Evolutionary conservation across 2,329 filamentous ascomycete genomes (phyloP).

Genomic region (Epichloe gansuensis): DNA sequence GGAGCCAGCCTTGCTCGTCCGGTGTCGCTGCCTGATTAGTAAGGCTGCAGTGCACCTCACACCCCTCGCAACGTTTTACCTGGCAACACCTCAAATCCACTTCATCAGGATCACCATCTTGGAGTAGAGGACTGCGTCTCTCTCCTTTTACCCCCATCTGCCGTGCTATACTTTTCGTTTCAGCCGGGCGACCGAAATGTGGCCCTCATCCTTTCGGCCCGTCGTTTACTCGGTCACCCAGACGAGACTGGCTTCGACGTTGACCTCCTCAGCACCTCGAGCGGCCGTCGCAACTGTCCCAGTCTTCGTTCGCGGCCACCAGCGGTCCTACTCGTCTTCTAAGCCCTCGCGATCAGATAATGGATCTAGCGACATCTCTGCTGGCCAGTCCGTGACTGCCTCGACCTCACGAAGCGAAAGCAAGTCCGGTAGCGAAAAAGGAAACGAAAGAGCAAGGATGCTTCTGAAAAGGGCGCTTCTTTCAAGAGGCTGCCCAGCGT

Average conservation of each 20-base stretch:
- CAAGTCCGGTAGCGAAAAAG: slow-evolving; percentile 37
- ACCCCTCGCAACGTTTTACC: slow-evolving; percentile 6
- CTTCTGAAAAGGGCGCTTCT: slow-evolving; percentile 29
- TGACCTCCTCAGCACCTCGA: slow-evolving; percentile 30
- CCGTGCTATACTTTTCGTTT: slow-evolving; percentile 3
- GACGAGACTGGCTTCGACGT: slow-evolving; percentile 29
- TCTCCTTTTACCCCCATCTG: slow-evolving; percentile 7
- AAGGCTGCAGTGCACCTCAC: slow-evolving; percentile 16
- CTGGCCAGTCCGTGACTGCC: slow-evolving; percentile 37
- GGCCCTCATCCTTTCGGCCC: slow-evolving; percentile 45
- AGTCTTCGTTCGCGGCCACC: slow-evolving; percentile 30
- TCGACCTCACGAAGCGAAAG: slow-evolving; percentile 30
- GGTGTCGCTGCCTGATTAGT: slow-evolving; percentile 20
- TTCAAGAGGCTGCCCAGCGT: slow-evolving; percentile 57
- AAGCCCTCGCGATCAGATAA: slow-evolving; percentile 51
- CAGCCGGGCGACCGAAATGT: slow-evolving; percentile 29
- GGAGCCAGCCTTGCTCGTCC: neutral
- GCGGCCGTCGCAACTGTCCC: slow-evolving; percentile 22
- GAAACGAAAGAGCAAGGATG: slow-evolving; percentile 46
- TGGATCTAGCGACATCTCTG: slow-evolving; percentile 37
- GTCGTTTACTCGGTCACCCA: slow-evolving; percentile 36
- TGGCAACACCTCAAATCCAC: slow-evolving; percentile 17
- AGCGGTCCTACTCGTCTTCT: slow-evolving; percentile 47
- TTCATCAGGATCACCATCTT: slow-evolving; percentile 21
- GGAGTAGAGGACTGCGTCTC: slow-evolving; percentile 10